Evolutionary conservation across 306 rosid species (phyloP), one percentile per base, ranked within the genome.

Genomic region (Coriaria nepalensis): DNA sequence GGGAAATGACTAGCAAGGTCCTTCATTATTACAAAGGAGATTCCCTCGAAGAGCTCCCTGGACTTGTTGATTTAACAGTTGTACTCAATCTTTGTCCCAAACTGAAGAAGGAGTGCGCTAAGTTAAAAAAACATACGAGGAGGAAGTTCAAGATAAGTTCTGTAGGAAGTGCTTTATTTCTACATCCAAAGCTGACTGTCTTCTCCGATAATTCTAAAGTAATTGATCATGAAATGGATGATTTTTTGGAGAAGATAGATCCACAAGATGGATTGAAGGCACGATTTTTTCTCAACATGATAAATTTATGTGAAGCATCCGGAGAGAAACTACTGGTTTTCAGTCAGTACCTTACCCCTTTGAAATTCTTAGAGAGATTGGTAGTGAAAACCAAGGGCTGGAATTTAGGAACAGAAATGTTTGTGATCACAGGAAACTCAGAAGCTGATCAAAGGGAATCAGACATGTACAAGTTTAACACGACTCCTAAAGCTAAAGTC

Each of bases 1-100:
- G 98, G 12, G 98, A 90, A 73, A 81, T 90, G 94, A 90, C 95
- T 0, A 61, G 87, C 68, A 68, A 73, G 47, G 81, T 90, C 35
- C 83, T 90, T 9, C 98, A 90, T 50, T 90, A 90, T 43, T 90
- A 85, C 35, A 84, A 77, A 73, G 98, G 98, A 42, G 98, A 90
- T 76, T 81, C 80, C 65, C 85, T 90, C 8, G 98, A 90, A 39
- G 98, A 90, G 71, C 98, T 90, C 64, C 98, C 95, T 13, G 98
- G 98, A 40, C 77, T 90, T 4, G 69, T 69, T 11, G 98, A 90
- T 72, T 82, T 79, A 56, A 82, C 94, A 2, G 79, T 90, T 37
- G 61, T 81, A 4, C 70, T 90, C 13, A 90, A 71, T 47, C 84
- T 90, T 45, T 68, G 74, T 37, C 33, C 81, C 34, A 69, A 46